These are phyloP conservation scores for Tanozyma kutaoensis DNA, from an alignment of 805 yeast species.

Conservation along the genomic window DNA sequence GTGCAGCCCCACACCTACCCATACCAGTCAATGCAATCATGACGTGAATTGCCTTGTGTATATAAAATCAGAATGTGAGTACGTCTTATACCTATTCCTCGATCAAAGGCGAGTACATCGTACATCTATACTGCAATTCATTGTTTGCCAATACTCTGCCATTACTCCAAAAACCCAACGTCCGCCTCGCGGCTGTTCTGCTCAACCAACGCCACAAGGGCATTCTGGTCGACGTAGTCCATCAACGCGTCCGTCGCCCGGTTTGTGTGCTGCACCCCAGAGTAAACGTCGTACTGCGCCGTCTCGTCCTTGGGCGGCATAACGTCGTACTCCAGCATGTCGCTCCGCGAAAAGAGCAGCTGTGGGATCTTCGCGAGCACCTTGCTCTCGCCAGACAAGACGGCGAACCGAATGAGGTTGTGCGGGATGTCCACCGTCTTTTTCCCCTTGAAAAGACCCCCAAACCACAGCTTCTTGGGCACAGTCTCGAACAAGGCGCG, in stretches of 20 bases:
- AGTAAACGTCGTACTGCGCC: conserved; percentile 24
- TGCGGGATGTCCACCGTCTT: conserved; percentile 31
- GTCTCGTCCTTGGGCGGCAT: conserved; percentile 41
- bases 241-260: conserved; percentile 45
- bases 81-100: conserved; percentile 41
- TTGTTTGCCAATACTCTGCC: conserved; percentile 92
- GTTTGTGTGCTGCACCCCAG: conserved; percentile 9
- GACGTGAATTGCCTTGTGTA: conserved; percentile 60
- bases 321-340: conserved; percentile 58
- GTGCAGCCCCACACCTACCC: background rate
- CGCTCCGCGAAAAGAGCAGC: conserved; percentile 44
- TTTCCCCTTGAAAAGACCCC: conserved; percentile 4
- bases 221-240: conserved; percentile 86
- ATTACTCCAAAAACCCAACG: conserved; percentile 71
- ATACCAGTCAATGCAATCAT: conserved; percentile 26
- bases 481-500: conserved; percentile 6
- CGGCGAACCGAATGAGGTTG: conserved; percentile 53
- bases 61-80: conserved; percentile 74
- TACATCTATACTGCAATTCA: conserved; percentile 85
- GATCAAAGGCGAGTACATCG: conserved; percentile 9
- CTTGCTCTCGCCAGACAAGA: conserved; percentile 57
- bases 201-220: conserved; percentile 78
- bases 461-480: conserved; percentile 3
- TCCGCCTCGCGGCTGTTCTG: conserved; percentile 90
- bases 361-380: conserved; percentile 61